Evolutionary conservation across 2,329 filamentous ascomycete genomes (phyloP).

Genomic region (Nigrospora sphaerica): DNA sequence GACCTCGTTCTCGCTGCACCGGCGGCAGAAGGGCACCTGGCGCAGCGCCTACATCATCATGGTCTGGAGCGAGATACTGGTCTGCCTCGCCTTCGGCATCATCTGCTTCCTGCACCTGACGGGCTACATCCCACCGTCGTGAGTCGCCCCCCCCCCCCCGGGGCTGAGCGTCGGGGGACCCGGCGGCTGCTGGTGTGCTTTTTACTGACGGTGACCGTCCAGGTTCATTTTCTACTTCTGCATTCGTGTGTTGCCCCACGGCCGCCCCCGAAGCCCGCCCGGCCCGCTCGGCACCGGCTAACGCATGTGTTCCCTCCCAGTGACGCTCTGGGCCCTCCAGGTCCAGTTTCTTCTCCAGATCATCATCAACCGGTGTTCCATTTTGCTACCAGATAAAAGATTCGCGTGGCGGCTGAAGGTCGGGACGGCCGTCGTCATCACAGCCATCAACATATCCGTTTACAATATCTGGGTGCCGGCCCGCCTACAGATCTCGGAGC

Average conservation of each 20-base stretch:
- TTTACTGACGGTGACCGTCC: too few relatives aligned
- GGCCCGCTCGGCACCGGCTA: not conserved
- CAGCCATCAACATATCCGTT: conserved; percentile 41
- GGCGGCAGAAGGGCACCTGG: conserved; percentile 18
- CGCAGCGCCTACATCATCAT: conserved; percentile 37
- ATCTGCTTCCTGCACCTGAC: conserved; percentile 19
- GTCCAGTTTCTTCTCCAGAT: conserved; percentile 45
- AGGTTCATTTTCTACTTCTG: not conserved
- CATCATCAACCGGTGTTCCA: conserved; percentile 43
- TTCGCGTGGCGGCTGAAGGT: conserved; percentile 33
- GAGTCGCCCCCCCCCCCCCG: too few relatives aligned
- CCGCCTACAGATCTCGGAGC: conserved; percentile 31
- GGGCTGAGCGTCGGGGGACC: too few relatives aligned
- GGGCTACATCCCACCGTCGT: conserved; percentile 8
- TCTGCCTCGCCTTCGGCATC: conserved; percentile 32
- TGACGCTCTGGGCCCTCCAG: conserved; percentile 32
- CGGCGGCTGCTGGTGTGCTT: too few relatives aligned
- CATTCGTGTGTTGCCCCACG: not conserved
- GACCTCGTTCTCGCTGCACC: conserved; percentile 24
- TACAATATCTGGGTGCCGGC: conserved; percentile 49
- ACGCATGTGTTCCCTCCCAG: not conserved
- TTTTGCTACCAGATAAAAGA: conserved; percentile 33
- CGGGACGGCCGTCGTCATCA: conserved; percentile 34
- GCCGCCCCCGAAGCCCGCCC: too few relatives aligned
- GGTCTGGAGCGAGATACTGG: conserved; percentile 38